Conservation (phyloP, 2,329 filamentous ascomycete genomes). For the Pleurostoma richardsiae region DNA sequence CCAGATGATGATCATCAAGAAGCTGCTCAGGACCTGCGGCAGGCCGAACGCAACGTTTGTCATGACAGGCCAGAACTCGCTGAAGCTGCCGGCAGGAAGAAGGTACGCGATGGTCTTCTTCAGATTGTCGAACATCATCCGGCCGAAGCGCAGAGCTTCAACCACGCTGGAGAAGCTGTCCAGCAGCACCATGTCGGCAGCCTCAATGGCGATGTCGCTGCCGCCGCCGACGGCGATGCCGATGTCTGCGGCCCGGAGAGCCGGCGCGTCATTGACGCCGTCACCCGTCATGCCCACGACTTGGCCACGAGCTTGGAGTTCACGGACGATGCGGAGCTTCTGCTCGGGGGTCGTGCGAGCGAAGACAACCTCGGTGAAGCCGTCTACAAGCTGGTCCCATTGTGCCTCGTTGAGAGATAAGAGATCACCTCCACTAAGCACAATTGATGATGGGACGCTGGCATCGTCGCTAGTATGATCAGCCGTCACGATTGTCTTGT, state of each 20-base stretch:
- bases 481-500: conserved; percentile 5
- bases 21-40: conserved; percentile 67
- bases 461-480: conserved; percentile 9
- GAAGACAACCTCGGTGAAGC: conserved; percentile 71
- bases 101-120: conserved; percentile 75
- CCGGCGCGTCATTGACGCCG: conserved; percentile 81
- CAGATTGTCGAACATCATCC: conserved; percentile 74
- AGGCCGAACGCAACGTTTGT: conserved; percentile 68
- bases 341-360: conserved; percentile 73
- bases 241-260: conserved; percentile 73
- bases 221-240: conserved; percentile 79
- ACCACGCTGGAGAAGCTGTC: conserved; percentile 70
- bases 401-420: conserved; percentile 60
- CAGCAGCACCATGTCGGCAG: conserved; percentile 76
- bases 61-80: conserved; percentile 72
- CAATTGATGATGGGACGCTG: conserved; percentile 42
- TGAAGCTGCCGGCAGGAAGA: conserved; percentile 68
- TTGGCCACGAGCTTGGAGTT: conserved; percentile 59
- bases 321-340: conserved; percentile 73
- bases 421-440: conserved; percentile 62
- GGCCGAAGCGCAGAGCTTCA: conserved; percentile 66
- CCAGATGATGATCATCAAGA: conserved; percentile 67
- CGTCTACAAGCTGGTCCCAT: conserved; percentile 58
- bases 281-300: conserved; percentile 83
- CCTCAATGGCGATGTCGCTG: conserved; percentile 77